Evolutionary conservation across 306 rosid genomes (phyloP).

Genomic region (Cajanus cajan): DNA sequence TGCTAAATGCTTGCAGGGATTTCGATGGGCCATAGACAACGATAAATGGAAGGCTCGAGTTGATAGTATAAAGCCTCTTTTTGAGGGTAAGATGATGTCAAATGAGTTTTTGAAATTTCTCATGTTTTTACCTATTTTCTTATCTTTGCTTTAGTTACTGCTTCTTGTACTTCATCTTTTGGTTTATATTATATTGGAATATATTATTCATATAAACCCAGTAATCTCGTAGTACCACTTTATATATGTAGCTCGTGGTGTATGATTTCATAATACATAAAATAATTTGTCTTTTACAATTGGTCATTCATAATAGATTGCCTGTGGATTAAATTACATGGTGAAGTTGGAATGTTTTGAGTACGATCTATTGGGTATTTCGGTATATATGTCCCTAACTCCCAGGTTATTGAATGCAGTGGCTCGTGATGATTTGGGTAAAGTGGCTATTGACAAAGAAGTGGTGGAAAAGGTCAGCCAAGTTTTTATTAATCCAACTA

Average conservation of each 20-base stretch:
- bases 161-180: neutral
- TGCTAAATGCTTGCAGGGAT: slow-evolving; percentile 54
- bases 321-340: neutral
- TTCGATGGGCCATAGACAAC: slow-evolving; percentile 84
- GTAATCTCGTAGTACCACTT: neutral
- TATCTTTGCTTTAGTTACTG: neutral
- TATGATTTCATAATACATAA: neutral
- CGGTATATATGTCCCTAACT: slow-evolving; percentile 18
- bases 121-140: neutral
- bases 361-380: neutral
- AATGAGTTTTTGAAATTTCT: neutral
- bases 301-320: neutral
- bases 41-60: slow-evolving; percentile 85
- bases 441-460: slow-evolving; percentile 69
- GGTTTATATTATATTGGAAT: neutral
- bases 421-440: slow-evolving; percentile 64
- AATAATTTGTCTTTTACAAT: neutral
- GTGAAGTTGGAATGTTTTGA: neutral
- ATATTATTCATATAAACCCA: neutral
- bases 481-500: slow-evolving; percentile 13
- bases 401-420: slow-evolving; percentile 46
- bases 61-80: slow-evolving; percentile 68
- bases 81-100: slow-evolving; percentile 56
- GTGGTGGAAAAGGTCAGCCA: slow-evolving; percentile 81
- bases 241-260: neutral